Base-by-base conservation (phyloP, 192 early-diverging fungal species). In the Chytriomyces hyalinus region DNA sequence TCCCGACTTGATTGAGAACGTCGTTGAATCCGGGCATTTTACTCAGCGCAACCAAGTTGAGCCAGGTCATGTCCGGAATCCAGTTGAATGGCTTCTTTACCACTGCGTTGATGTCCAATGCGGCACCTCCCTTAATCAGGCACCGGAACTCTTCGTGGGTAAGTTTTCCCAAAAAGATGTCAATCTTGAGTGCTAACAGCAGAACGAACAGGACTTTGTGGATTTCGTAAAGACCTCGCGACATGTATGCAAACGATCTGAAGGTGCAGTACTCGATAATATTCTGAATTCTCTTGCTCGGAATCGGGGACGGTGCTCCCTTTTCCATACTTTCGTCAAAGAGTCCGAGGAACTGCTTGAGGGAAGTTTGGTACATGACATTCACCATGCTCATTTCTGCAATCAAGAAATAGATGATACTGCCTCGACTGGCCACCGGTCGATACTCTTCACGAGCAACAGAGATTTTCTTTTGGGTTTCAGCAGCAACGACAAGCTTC, bases 371-470 rank as follows among this genome's bases (percentile, higher is more conserved):
- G 76, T 91, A 91, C 90, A 91, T 91, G 49, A 84, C 82, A 49
- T 90, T 90, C 44, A 91, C 89, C 90, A 90, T 90, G 68, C 78
- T 80, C 90, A 91, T 90, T 61, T 91, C 90, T 10, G 90, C 88
- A 82, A 91, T 90, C 79, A 91, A 79, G 80, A 90, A 91, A 68
- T 90, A 91, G 44, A 91, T 86, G 78, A 91, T 91, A 53, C 81
- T 83, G 7, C 90, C 90, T 4, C 89, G 85, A 26, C 73, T 83
- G 13, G 90, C 90, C 5, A 91, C 90, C 17, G 90, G 90, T 45
- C 90, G 76, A 68, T 89, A 91, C 73, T 91, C 90, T 82, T 91
- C 90, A 72, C 90, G 79, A 9, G 90, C 90, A 77, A 84, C 75
- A 45, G 84, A 76, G 72, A 91, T 91, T 66, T 91, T 91, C 83